Evolutionary conservation across 306 rosid genomes (phyloP).

Genomic region (Begonia peltatifolia): DNA sequence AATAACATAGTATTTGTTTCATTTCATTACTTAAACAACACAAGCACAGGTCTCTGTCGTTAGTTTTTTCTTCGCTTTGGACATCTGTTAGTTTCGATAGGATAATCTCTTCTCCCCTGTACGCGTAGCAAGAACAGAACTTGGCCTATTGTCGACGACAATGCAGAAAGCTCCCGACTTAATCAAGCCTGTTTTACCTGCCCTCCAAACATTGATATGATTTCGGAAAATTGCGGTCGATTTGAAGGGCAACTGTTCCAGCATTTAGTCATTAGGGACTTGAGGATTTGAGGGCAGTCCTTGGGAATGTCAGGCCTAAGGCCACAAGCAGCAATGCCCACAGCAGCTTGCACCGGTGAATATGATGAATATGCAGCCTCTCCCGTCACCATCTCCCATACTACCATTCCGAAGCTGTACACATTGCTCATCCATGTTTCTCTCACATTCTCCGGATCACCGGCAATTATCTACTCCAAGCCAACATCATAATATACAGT

Average conservation of each 20-base stretch:
- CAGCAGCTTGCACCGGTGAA: conserved; percentile 97
- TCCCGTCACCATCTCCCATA: conserved; percentile 97
- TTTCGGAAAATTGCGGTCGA: conserved; percentile 82
- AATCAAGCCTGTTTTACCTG: too few species aligned
- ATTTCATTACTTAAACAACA: too few species aligned
- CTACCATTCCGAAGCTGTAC: conserved; percentile 90
- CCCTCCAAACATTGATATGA: conserved; percentile 29
- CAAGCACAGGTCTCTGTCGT: too few species aligned
- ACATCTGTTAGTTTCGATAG: too few species aligned
- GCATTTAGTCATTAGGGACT: conserved; percentile 67
- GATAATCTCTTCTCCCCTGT: too few species aligned
- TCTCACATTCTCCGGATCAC: conserved; percentile 82
- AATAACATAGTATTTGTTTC: too few species aligned
- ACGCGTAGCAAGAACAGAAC: too few species aligned
- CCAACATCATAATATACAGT: background rate
- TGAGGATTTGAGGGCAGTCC: conserved; percentile 75
- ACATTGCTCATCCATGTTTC: conserved; percentile 95
- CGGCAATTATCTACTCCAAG: conserved; percentile 70
- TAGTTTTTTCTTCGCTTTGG: too few species aligned
- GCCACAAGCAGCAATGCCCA: conserved; percentile 97
- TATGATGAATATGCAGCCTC: conserved; percentile 74
- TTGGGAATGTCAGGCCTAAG: conserved; percentile 93
- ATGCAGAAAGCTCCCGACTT: too few species aligned
- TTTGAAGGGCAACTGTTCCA: conserved; percentile 90
- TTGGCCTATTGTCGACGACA: too few species aligned